A percentile compares a stretch with the other conserved stretches of the same genome.
Conservation (phyloP, 2,329 filamentous ascomycete genomes). For the Pleomassaria siparia region DNA sequence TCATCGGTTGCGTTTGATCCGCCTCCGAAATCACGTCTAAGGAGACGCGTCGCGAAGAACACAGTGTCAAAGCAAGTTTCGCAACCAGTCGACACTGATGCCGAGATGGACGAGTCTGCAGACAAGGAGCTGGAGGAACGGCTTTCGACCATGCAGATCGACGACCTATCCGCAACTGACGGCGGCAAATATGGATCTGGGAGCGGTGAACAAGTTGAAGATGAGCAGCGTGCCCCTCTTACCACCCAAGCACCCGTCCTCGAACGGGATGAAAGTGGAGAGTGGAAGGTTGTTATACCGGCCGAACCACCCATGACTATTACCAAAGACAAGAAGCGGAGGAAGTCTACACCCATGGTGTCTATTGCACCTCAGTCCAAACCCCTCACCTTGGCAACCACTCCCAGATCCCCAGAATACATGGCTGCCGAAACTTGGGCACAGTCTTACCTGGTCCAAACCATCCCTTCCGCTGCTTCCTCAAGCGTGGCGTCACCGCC, state of each 20-base stretch:
- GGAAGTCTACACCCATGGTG: background rate
- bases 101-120: background rate
- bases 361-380: background rate
- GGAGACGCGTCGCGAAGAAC: background rate
- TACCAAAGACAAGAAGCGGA: conserved; percentile 2
- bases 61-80: background rate
- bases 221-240: background rate
- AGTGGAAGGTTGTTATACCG: background rate
- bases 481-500: conserved; percentile 8
- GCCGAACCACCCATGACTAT: background rate
- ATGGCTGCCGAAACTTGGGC: conserved; percentile 33
- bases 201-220: background rate
- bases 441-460: conserved; percentile 25
- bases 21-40: conserved; percentile 3
- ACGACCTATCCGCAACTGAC: background rate
- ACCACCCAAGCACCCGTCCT: background rate
- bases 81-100: background rate
- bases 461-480: conserved; percentile 26
- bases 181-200: too few species aligned
- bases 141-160: background rate
- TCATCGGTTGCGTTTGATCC: conserved; percentile 9
- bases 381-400: background rate
- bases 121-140: background rate
- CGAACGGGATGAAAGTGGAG: background rate
- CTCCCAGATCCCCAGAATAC: conserved; percentile 19